Evolutionary conservation across 257 asterid genomes (phyloP).

Genomic region (Capsicum rhomboideum): DNA sequence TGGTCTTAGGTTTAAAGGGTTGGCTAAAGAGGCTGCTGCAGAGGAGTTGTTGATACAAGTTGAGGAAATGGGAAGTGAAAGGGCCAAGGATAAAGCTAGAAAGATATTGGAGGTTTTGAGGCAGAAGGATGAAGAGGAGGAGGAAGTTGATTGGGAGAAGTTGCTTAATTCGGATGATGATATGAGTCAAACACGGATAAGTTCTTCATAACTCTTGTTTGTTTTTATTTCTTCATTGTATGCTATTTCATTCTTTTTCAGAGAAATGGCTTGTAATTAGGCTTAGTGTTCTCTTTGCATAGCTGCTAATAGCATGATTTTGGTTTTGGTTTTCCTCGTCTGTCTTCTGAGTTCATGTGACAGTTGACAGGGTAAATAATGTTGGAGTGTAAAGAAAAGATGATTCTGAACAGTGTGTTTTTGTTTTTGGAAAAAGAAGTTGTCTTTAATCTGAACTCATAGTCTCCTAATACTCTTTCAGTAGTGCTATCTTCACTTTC

Average conservation of each 20-base stretch:
- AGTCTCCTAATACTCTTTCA: neutral
- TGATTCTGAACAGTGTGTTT: neutral
- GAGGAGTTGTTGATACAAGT: conserved; percentile 51
- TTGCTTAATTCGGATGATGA: conserved; percentile 57
- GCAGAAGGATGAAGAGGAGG: conserved; percentile 60
- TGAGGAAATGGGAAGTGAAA: conserved; percentile 40
- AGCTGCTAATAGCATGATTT: neutral
- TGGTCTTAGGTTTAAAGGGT: conserved; percentile 81
- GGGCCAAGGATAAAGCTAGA: conserved; percentile 36
- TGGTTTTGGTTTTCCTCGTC: neutral
- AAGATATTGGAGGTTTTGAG: conserved; percentile 61
- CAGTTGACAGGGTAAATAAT: neutral
- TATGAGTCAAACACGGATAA: conserved; percentile 20
- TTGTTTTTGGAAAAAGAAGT: neutral
- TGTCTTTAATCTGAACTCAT: neutral
- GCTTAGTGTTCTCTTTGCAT: neutral
- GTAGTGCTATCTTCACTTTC: neutral
- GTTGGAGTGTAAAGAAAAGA: conserved; percentile 8
- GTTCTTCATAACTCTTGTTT: neutral
- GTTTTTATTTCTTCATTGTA: neutral
- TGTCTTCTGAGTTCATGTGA: neutral
- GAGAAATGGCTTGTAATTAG: conserved; percentile 15
- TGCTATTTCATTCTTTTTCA: neutral
- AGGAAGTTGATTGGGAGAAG: conserved; percentile 88
- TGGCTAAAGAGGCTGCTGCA: conserved; percentile 86